These are phyloP conservation scores for Yamadazyma sp. DNA, from an alignment of 1,139 yeast genomes.

Conservation along the genomic window DNA sequence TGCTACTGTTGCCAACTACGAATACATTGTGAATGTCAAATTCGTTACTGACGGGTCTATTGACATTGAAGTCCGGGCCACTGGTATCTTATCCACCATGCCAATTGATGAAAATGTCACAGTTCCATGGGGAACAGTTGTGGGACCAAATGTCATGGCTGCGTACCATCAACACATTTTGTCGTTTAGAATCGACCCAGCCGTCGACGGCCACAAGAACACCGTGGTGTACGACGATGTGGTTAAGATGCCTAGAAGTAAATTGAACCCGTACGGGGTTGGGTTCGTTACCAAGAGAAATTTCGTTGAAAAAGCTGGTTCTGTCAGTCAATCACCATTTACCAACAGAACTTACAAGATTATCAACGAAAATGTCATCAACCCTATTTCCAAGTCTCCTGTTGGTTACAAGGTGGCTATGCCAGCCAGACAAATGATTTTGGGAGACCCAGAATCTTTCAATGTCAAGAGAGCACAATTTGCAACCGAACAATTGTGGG, in stretches of 20 bases:
- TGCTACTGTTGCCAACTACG: conserved; percentile 90
- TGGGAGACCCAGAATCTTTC: conserved; percentile 64
- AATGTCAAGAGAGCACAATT: conserved; percentile 67
- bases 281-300: conserved; percentile 71
- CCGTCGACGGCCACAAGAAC: conserved; percentile 81
- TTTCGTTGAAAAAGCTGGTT: conserved; percentile 69
- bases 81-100: conserved; percentile 83
- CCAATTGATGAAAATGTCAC: conserved; percentile 75
- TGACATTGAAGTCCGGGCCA: conserved; percentile 82
- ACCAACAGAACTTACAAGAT: conserved; percentile 78
- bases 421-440: conserved; percentile 75
- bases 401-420: conserved; percentile 79
- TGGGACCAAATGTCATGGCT: conserved; percentile 85
- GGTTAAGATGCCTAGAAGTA: conserved; percentile 58
- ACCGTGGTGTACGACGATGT: conserved; percentile 77
- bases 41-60: conserved; percentile 83
- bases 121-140: conserved; percentile 82
- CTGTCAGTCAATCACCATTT: conserved; percentile 72
- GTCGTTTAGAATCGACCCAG: conserved; percentile 84
- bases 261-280: conserved; percentile 67
- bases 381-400: conserved; percentile 73
- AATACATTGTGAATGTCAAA: conserved; percentile 74
- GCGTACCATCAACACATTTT: conserved; percentile 87
- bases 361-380: conserved; percentile 73
- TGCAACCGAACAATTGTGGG: conserved; percentile 77